Conservation (phyloP, 768 basidiomycete species). For the Russula sp. region DNA sequence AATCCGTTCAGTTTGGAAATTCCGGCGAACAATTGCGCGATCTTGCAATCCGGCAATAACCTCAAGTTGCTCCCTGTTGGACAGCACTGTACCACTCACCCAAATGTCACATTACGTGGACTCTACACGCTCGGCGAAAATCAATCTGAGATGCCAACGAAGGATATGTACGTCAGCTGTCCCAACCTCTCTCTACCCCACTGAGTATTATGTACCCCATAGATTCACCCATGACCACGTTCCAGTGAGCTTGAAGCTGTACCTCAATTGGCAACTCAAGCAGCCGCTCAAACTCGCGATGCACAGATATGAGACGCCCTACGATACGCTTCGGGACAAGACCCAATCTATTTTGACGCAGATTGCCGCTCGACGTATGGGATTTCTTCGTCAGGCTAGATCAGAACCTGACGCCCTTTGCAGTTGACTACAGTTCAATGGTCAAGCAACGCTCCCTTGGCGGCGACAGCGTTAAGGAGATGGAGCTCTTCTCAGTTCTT, state of each 20-base stretch:
- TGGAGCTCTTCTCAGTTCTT: constrained; percentile 70
- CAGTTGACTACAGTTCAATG: constrained; percentile 54
- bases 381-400: constrained; percentile 32
- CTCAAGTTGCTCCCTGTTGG: constrained; percentile 74
- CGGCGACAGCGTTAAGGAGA: constrained; percentile 68
- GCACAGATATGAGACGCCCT: constrained; percentile 81
- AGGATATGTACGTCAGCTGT: constrained; percentile 59
- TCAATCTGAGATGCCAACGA: constrained; percentile 82
- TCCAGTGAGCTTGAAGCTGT: constrained; percentile 77
- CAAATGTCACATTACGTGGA: constrained; percentile 75
- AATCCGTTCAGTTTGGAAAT: constrained; percentile 59
- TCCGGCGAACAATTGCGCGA: constrained; percentile 83
- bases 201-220: neutral
- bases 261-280: constrained; percentile 66
- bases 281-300: constrained; percentile 62
- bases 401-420: constrained; percentile 1
- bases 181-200: neutral
- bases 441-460: constrained; percentile 77
- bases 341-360: constrained; percentile 84
- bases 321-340: constrained; percentile 72
- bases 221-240: constrained; percentile 86
- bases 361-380: constrained; percentile 71
- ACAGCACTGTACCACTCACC: constrained; percentile 80
- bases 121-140: constrained; percentile 78
- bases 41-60: constrained; percentile 76